Conservation (phyloP, 225 moss, liverwort and hornwort genomes). For the Marchantia paleacea region DNA sequence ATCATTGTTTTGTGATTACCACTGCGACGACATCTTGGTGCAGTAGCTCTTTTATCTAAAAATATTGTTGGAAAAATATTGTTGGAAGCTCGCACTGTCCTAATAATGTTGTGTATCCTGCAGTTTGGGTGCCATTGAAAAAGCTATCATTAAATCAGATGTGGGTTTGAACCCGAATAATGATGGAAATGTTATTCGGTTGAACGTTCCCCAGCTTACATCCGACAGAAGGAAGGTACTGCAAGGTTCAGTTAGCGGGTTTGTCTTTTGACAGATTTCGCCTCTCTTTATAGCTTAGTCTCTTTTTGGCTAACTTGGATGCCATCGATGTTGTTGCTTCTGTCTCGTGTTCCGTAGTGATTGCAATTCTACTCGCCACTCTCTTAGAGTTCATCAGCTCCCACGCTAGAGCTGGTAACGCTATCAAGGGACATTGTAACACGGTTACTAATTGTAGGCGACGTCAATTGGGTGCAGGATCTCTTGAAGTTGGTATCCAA, state of each 20-base stretch:
- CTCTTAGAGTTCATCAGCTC: too few species aligned
- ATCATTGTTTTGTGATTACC: not conserved
- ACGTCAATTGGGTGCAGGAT: constrained; percentile 47
- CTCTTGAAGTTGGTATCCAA: constrained; percentile 83
- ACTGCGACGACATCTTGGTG: not conserved
- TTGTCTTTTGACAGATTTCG: not conserved
- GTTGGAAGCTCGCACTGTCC: too few species aligned
- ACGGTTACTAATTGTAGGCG: not conserved
- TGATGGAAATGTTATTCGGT: constrained; percentile 84
- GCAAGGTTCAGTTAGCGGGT: not conserved
- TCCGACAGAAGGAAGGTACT: constrained; percentile 85
- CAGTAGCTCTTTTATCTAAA: not conserved
- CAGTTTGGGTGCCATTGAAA: constrained; percentile 81
- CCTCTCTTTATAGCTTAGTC: too few species aligned
- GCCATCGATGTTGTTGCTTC: too few species aligned
- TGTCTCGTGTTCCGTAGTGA: too few species aligned
- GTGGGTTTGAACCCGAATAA: constrained; percentile 83
- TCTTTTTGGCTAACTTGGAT: too few species aligned
- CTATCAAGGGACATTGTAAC: not conserved
- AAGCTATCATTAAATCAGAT: constrained; percentile 85
- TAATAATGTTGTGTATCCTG: not conserved
- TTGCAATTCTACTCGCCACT: too few species aligned
- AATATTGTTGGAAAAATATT: too few species aligned
- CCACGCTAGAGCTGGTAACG: too few species aligned
- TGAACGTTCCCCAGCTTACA: constrained; percentile 87